phyloP scores from a whole-genome alignment of 2,329 filamentous ascomycete genomes.

The Pyrenophora tritici-repentis region DNA sequence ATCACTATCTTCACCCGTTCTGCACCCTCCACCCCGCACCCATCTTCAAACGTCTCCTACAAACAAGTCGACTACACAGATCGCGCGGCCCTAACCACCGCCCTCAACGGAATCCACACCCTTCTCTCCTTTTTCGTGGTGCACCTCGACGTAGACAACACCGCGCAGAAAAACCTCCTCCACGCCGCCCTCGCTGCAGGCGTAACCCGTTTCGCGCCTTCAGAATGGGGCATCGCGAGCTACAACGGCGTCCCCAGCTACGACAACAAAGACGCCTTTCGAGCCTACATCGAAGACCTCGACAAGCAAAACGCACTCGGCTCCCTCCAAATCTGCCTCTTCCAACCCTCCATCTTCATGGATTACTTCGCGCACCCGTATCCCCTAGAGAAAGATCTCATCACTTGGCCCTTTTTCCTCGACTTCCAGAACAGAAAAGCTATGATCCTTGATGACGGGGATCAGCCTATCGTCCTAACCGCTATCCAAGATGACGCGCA shows the following conservation, averaged over 20 bases:
- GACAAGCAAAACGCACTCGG: conserved; percentile 54
- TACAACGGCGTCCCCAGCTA: conserved; percentile 54
- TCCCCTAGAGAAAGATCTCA: conserved; percentile 53
- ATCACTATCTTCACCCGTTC: conserved; percentile 58
- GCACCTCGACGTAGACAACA: conserved; percentile 30
- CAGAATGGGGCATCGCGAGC: conserved; percentile 39
- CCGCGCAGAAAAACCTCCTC: conserved; percentile 39
- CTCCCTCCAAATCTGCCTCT: conserved; percentile 61
- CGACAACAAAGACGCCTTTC: conserved; percentile 56
- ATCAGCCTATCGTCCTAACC: conserved; percentile 35
- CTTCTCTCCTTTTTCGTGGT: conserved; percentile 51
- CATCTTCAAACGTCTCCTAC: conserved; percentile 46
- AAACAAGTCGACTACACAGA: conserved; percentile 54
- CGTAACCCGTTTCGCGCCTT: conserved; percentile 38
- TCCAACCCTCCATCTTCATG: conserved; percentile 60
- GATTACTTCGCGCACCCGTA: conserved; percentile 61
- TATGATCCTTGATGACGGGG: conserved; percentile 36
- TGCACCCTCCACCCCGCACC: conserved; percentile 10
- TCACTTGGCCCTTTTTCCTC: conserved; percentile 43
- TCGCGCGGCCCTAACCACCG: conserved; percentile 42
- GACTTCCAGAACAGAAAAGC: conserved; percentile 35
- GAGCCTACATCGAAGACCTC: conserved; percentile 57
- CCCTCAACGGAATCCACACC: conserved; percentile 56
- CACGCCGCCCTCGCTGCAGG: conserved; percentile 38
- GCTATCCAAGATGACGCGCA: conserved; percentile 31